phyloP scores from a whole-genome alignment of 1,139 yeast genomes.

The Suhomyces bokatorum region DNA sequence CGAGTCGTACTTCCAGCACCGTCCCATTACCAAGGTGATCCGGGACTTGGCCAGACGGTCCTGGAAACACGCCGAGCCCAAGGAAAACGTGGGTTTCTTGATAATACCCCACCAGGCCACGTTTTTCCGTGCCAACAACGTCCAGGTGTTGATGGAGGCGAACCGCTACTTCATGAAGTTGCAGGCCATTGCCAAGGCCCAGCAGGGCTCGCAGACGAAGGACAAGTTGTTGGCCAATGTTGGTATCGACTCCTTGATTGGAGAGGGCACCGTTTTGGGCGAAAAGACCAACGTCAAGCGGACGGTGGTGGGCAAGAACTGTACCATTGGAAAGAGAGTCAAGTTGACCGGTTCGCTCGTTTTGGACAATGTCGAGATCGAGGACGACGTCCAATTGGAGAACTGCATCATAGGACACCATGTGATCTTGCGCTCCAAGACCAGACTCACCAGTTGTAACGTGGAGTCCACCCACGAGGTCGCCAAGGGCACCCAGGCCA shows the following conservation, averaged over 20 bases:
- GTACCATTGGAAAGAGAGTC: conserved; percentile 81
- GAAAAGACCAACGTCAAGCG: conserved; percentile 82
- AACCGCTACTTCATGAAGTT: conserved; percentile 72
- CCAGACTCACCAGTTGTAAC: conserved; percentile 71
- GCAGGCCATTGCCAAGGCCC: conserved; percentile 35
- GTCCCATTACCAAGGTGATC: conserved; percentile 67
- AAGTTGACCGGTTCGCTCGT: conserved; percentile 85
- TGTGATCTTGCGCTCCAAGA: conserved; percentile 60
- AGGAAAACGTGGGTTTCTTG: conserved; percentile 64
- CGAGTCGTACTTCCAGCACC: conserved; percentile 39
- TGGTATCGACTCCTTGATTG: conserved; percentile 84
- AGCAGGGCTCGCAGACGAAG: conserved; percentile 37
- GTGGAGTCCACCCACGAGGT: conserved; percentile 80
- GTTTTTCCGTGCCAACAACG: conserved; percentile 75
- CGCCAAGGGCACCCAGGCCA: conserved; percentile 58
- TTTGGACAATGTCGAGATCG: conserved; percentile 68
- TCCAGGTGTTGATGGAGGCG: conserved; percentile 87
- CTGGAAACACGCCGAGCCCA: conserved; percentile 72
- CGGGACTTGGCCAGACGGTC: conserved; percentile 89
- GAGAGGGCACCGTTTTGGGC: conserved; percentile 57
- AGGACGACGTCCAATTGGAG: conserved; percentile 83
- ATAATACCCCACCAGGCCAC: conserved; percentile 64
- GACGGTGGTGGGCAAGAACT: conserved; percentile 75
- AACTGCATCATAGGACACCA: conserved; percentile 82
- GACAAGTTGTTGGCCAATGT: conserved; percentile 73